These are phyloP conservation scores for Botrytis byssoidea DNA, from an alignment of 2,329 filamentous ascomycete species.

Conservation along the genomic window DNA sequence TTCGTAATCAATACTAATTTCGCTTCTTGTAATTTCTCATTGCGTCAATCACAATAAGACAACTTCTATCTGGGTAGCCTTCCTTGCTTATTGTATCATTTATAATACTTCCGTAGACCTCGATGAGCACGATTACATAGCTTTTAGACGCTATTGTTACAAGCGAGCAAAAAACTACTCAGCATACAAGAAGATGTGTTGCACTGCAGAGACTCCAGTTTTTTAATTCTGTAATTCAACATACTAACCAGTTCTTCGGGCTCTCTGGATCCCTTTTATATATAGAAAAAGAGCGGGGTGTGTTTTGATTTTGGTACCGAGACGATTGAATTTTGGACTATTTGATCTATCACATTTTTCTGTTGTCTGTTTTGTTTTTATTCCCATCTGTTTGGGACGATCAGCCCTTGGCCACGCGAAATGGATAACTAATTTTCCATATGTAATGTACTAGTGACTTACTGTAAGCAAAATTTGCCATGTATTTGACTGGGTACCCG, in stretches of 20 bases:
- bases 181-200: neutral
- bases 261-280: neutral
- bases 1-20: neutral
- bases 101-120: neutral
- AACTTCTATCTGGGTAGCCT: neutral
- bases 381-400: neutral
- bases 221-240: neutral
- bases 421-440: neutral
- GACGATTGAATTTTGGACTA: neutral
- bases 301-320: neutral
- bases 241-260: slow-evolving; percentile 7
- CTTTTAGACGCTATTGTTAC: neutral
- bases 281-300: neutral
- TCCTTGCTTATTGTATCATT: neutral
- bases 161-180: neutral
- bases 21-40: too few species aligned
- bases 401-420: neutral
- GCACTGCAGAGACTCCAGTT: neutral
- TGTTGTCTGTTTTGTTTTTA: neutral
- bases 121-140: neutral
- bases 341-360: neutral
- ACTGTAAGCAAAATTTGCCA: neutral
- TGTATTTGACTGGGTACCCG: neutral
- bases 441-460: slow-evolving; percentile 2
- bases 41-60: neutral